Base-by-base conservation (phyloP, 2,329 filamentous ascomycete genomes). In the Fusarium coicis region DNA sequence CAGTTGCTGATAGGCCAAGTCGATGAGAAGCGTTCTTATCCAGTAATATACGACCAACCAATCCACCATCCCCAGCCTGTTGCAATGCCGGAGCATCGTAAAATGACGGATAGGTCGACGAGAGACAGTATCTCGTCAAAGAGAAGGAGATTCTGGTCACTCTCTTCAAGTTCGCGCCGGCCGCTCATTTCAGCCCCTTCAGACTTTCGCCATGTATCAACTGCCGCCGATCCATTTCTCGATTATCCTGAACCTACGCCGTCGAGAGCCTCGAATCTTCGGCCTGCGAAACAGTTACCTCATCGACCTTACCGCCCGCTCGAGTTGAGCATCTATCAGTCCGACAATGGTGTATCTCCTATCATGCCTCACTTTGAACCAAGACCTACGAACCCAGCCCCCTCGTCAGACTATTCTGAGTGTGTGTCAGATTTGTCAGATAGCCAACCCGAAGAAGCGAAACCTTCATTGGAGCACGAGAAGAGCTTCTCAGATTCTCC, bases 171-270 rank as follows among this genome's bases (percentile, higher is more conserved):
- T 39, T 81, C 85, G 77, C 87, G 85, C 80, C 84, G 87, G 79
- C 86, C 87, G 78, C 83, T 84, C 67, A 91, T 92, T 75, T 90
- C 89, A 46, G 84, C 84, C 26, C 90, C 90, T 7, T 86, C 86
- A 53, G 84, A 91, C 78, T 92, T 92, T 76, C 87, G 86, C 52
- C 90, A 91, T 81, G 74, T 91, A 54, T 81, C 87, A 61, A 87
- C 86, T 23, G 84, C 83, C 52, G 81, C 84, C n/a, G 82, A 82
- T 63, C 82, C 84, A 53, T 81, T 83, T 57, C 79, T 81, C 30
- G 73, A 73, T 19, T 50, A 58, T 50, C 63, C 74, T 21, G 68
- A 72, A 34, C 68, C 73, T 28, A 74, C 74, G 15, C 75, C 74
- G 28, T 72, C 70, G n/a, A 66, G 66, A 43, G 66, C 67, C 26